These are phyloP conservation scores for Cryptococcus sp. DNA, from an alignment of 1,284 basidiomycete species.

Conservation along the genomic window DNA sequence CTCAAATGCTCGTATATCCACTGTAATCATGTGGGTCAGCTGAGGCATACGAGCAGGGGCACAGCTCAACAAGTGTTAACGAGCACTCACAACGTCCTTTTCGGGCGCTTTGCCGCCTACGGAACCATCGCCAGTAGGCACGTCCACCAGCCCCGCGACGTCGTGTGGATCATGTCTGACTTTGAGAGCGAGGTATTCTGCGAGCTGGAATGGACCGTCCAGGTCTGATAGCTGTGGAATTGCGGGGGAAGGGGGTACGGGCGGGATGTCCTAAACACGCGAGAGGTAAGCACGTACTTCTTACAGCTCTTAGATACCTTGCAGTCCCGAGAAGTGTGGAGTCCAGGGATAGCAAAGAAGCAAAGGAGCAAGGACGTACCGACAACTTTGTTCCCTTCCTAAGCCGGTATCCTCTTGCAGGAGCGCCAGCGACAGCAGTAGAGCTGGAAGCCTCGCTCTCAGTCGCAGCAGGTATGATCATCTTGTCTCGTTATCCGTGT, in stretches of 20 bases:
- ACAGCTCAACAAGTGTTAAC: neutral
- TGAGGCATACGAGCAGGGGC: too few relatives aligned
- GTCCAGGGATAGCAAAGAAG: too few relatives aligned
- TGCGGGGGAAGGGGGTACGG: conserved; percentile 26
- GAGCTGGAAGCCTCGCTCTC: too few relatives aligned
- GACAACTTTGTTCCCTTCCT: too few relatives aligned
- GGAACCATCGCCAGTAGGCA: conserved; percentile 59
- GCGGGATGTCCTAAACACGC: conserved; percentile 31
- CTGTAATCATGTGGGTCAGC: conserved; percentile 40
- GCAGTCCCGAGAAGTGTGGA: too few relatives aligned
- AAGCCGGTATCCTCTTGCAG: too few relatives aligned
- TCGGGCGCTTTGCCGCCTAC: conserved; percentile 55
- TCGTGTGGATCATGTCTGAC: conserved; percentile 85
- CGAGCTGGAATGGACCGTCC: conserved; percentile 89
- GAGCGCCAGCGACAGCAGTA: too few relatives aligned
- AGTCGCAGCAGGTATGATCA: too few relatives aligned
- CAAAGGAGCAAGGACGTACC: neutral
- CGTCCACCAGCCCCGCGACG: conserved; percentile 74
- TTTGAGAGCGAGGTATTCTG: conserved; percentile 89
- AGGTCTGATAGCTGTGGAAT: conserved; percentile 53
- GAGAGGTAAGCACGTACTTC: neutral
- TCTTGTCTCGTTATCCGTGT: too few relatives aligned
- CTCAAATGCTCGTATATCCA: conserved; percentile 96
- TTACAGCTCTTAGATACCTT: neutral
- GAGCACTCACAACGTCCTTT: conserved; percentile 53